phyloP scores from a whole-genome alignment of 2,329 filamentous ascomycete species.

The Aspergillus phoenicis region DNA sequence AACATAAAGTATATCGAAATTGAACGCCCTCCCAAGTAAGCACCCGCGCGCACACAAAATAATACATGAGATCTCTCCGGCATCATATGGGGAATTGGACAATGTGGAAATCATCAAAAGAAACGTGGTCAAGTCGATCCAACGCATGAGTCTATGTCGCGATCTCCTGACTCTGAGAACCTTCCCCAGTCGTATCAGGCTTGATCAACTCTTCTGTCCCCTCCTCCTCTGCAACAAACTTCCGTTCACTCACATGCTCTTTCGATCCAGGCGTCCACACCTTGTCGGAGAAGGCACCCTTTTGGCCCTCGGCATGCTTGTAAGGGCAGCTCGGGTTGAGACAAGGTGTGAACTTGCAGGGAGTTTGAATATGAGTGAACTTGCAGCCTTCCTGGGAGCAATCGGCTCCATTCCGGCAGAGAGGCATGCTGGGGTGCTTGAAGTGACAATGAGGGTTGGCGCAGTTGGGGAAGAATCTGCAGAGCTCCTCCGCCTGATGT shows the following conservation, averaged over 20 bases:
- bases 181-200: slow-evolving; percentile 49
- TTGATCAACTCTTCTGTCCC: slow-evolving; percentile 71
- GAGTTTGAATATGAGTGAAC: slow-evolving; percentile 81
- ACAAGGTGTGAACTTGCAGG: slow-evolving; percentile 91
- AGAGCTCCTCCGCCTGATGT: slow-evolving; percentile 81
- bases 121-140: background rate
- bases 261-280: slow-evolving; percentile 74
- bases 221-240: slow-evolving; percentile 72
- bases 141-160: slow-evolving; percentile 28
- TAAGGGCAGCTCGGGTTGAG: slow-evolving; percentile 85
- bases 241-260: slow-evolving; percentile 79
- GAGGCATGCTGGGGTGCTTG: slow-evolving; percentile 81
- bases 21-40: slow-evolving; percentile 26
- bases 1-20: slow-evolving; percentile 15
- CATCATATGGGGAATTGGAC: slow-evolving; percentile 12
- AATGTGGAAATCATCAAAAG: slow-evolving; percentile 6
- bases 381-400: slow-evolving; percentile 82
- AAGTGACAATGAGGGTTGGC: slow-evolving; percentile 86
- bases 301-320: slow-evolving; percentile 89
- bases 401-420: slow-evolving; percentile 88
- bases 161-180: slow-evolving; percentile 34
- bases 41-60: slow-evolving; percentile 19
- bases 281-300: slow-evolving; percentile 81
- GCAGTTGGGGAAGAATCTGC: slow-evolving; percentile 90
- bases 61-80: slow-evolving; percentile 29